Percentiles rank a stretch among this genome's conserved stretches.
Evolutionary conservation across 805 yeast genomes (phyloP).

Genomic region (Tetrapisispora arboricola): DNA sequence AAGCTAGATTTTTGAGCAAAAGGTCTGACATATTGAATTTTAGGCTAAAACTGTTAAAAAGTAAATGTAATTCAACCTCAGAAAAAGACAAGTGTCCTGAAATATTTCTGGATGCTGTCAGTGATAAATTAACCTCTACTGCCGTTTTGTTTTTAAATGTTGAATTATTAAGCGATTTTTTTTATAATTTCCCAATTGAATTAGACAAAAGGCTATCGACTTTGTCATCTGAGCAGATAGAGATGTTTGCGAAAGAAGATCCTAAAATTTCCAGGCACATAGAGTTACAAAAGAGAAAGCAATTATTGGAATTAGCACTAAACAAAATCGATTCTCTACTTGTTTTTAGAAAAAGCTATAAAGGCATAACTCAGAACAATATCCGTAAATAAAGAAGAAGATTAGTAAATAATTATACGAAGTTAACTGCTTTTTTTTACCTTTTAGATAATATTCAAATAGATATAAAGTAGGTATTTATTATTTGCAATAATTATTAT

Average conservation of each 20-base stretch:
- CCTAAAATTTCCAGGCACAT: conserved; percentile 84
- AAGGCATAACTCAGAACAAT: conserved; percentile 9
- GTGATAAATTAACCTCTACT: conserved; percentile 84
- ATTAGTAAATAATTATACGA: neutral
- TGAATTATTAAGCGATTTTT: conserved; percentile 87
- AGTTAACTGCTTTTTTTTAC: neutral
- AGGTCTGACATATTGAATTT: conserved; percentile 59
- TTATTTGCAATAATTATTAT: neutral
- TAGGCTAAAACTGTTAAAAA: conserved; percentile 66
- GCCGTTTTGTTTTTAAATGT: conserved; percentile 90
- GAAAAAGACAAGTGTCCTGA: conserved; percentile 92
- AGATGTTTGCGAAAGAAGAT: conserved; percentile 86
- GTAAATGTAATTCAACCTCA: conserved; percentile 65
- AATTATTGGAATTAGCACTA: conserved; percentile 72
- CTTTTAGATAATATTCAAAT: neutral
- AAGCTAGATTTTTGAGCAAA: conserved; percentile 70
- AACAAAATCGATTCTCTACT: conserved; percentile 60
- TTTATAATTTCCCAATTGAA: conserved; percentile 92
- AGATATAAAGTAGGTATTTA: neutral
- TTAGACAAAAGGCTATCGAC: conserved; percentile 62
- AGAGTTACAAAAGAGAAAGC: conserved; percentile 88
- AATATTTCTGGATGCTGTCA: conserved; percentile 81
- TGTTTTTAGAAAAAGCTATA: conserved; percentile 30
- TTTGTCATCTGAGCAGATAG: conserved; percentile 68
- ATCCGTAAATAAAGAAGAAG: neutral